Conservation (phyloP, 176 grass and related monocot genomes). For the Zea mays region DNA sequence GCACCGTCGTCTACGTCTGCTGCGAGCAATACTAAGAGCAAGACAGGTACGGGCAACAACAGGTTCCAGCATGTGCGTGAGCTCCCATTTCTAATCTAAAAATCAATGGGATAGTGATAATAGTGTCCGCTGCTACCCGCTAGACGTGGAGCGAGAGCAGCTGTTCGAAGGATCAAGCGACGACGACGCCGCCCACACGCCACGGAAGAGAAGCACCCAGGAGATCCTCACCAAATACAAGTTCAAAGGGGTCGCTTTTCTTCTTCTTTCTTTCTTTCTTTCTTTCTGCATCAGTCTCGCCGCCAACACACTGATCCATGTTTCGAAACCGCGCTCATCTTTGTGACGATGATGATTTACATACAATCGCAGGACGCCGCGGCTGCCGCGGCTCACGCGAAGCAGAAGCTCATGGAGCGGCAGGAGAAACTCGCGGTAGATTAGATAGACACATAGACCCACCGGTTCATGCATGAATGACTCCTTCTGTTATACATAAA, state of each 20-base stretch:
- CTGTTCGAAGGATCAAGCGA: constrained; percentile 54
- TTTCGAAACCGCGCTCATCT: background rate
- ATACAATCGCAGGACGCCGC: constrained; percentile 59
- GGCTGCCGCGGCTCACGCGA: constrained; percentile 79
- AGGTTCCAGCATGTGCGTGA: constrained; percentile 5
- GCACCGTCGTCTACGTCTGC: constrained; percentile 29
- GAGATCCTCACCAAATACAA: constrained; percentile 94
- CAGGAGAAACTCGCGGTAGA: constrained; percentile 88
- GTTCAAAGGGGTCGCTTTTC: constrained; percentile 54
- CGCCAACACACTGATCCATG: background rate
- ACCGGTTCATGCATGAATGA: background rate
- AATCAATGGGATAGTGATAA: background rate
- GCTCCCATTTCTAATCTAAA: constrained; percentile 1
- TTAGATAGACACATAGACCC: background rate
- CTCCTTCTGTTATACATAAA: background rate
- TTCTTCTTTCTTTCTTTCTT: background rate
- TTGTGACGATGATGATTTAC: background rate
- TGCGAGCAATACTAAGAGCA: constrained; percentile 44
- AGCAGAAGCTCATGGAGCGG: constrained; percentile 75
- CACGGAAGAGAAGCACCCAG: constrained; percentile 72
- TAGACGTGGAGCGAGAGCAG: constrained; percentile 55
- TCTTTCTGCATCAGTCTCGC: background rate
- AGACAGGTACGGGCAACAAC: constrained; percentile 30
- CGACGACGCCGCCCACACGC: constrained; percentile 53
- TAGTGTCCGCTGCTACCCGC: background rate